Evolutionary conservation across 2,329 filamentous ascomycete genomes (phyloP).

Genomic region (Curvularia sp.): DNA sequence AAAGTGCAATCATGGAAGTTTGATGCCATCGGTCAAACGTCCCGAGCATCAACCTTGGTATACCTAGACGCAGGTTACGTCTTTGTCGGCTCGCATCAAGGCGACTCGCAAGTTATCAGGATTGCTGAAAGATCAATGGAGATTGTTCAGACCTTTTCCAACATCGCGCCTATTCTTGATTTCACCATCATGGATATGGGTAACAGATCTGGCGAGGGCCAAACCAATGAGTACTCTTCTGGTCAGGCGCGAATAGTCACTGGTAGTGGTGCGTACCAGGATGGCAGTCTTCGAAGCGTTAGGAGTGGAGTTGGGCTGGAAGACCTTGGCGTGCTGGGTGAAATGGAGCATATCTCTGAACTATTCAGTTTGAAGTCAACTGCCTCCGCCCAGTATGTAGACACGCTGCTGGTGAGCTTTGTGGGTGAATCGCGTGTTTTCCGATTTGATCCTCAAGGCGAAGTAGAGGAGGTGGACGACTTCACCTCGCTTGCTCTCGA

Average conservation of each 20-base stretch:
- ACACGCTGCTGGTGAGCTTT: constrained; percentile 81
- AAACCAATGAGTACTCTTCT: constrained; percentile 90
- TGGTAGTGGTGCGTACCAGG: constrained; percentile 86
- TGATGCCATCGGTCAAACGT: constrained; percentile 70
- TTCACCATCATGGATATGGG: constrained; percentile 97
- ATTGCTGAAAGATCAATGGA: constrained; percentile 68
- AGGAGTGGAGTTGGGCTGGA: constrained; percentile 93
- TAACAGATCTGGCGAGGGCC: constrained; percentile 76
- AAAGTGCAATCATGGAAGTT: constrained; percentile 77
- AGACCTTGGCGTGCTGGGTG: constrained; percentile 80
- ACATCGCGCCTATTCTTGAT: constrained; percentile 90
- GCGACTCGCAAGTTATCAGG: constrained; percentile 83
- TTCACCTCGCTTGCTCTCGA: constrained; percentile 75
- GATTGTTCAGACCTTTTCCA: constrained; percentile 76
- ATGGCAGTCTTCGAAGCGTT: constrained; percentile 87
- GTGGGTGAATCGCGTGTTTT: constrained; percentile 86
- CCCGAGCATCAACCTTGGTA: constrained; percentile 77
- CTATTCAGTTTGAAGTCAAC: constrained; percentile 72
- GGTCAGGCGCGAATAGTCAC: constrained; percentile 94
- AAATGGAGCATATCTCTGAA: constrained; percentile 75
- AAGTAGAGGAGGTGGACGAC: constrained; percentile 83
- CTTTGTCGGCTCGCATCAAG: constrained; percentile 91
- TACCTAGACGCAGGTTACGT: constrained; percentile 76
- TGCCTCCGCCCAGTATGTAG: constrained; percentile 58
- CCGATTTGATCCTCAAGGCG: constrained; percentile 73